Percentiles rank a stretch among this genome's conserved stretches.
Conservation (phyloP, 2,329 filamentous ascomycete genomes). For the Chaetomiaceae sp. region DNA sequence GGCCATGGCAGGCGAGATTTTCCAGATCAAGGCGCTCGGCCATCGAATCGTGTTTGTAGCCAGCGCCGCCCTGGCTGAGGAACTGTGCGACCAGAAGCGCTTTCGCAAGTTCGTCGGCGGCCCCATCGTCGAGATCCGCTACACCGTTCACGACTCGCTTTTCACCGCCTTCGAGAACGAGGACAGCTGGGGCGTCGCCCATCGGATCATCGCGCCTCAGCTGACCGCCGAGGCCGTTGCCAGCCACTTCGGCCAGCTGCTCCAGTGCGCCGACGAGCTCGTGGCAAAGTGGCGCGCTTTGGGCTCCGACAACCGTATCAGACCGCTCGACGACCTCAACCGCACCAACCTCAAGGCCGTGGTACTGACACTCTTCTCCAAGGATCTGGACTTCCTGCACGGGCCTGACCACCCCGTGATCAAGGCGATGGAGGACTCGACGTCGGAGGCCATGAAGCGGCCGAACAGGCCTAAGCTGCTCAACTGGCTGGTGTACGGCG, state of each 20-base stretch:
- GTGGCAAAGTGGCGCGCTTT: constrained; percentile 43
- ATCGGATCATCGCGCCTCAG: constrained; percentile 46
- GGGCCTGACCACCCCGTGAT: constrained; percentile 44
- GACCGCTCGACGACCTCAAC: constrained; percentile 44
- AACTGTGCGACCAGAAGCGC: constrained; percentile 45
- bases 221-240: constrained; percentile 32
- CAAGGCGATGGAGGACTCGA: constrained; percentile 48
- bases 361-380: constrained; percentile 45
- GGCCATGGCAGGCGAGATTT: constrained; percentile 43
- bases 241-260: constrained; percentile 41
- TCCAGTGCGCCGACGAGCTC: constrained; percentile 44
- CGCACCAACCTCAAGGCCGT: constrained; percentile 47
- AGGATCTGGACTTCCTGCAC: constrained; percentile 41
- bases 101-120: constrained; percentile 50
- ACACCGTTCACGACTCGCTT: constrained; percentile 44
- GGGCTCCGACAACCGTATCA: constrained; percentile 34
- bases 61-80: constrained; percentile 36
- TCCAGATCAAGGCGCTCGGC: constrained; percentile 37
- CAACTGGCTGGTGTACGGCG: constrained; percentile 46
- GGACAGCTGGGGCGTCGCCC: constrained; percentile 43
- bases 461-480: constrained; percentile 45
- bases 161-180: constrained; percentile 47
- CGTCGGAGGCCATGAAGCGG: constrained; percentile 50
- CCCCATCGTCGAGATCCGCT: constrained; percentile 46
- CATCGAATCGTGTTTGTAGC: constrained; percentile 38